These are phyloP conservation scores for Clitopilus hobsonii DNA, from an alignment of 768 basidiomycete genomes.

Conservation along the genomic window DNA sequence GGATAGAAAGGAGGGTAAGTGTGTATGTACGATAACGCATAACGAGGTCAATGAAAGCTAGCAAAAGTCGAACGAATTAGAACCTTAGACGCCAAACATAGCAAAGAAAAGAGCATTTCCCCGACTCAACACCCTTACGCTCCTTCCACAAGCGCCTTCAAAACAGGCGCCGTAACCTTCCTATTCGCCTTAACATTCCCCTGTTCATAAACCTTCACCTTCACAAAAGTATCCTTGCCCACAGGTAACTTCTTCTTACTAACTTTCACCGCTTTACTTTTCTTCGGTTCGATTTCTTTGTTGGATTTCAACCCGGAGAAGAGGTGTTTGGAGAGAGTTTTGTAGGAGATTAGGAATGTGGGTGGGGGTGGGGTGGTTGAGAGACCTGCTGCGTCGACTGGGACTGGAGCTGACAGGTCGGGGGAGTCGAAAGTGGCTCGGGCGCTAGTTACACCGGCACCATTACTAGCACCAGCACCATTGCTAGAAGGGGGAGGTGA, in stretches of 20 bases:
- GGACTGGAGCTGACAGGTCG: slow-evolving; percentile 5
- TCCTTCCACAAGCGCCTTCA: slow-evolving; percentile 54
- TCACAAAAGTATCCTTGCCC: slow-evolving; percentile 20
- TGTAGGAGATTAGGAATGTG: slow-evolving; percentile 21
- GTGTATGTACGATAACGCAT: too few relatives aligned
- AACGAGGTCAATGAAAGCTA: too few relatives aligned
- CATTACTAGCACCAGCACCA: background rate
- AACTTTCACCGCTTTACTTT: slow-evolving; percentile 37
- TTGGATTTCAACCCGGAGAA: slow-evolving; percentile 58
- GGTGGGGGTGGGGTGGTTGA: slow-evolving; percentile 8
- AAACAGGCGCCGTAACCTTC: slow-evolving; percentile 62
- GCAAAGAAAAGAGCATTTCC: background rate
- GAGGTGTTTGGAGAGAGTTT: slow-evolving; percentile 41
- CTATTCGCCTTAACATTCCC: slow-evolving; percentile 57
- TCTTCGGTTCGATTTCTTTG: slow-evolving; percentile 46
- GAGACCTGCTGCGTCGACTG: slow-evolving; percentile 6
- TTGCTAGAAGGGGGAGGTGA: background rate
- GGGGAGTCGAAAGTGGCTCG: too few relatives aligned
- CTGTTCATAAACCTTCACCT: slow-evolving; percentile 59
- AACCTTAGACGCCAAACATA: too few relatives aligned
- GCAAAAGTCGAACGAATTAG: too few relatives aligned
- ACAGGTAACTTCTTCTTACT: slow-evolving; percentile 27
- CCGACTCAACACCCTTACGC: background rate
- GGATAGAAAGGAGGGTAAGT: too few relatives aligned
- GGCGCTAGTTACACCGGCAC: too few relatives aligned